Evolutionary conservation across 2,329 filamentous ascomycete genomes (phyloP), one percentile per base, ranked within the genome.

Genomic region (Ophiostoma piceae): DNA sequence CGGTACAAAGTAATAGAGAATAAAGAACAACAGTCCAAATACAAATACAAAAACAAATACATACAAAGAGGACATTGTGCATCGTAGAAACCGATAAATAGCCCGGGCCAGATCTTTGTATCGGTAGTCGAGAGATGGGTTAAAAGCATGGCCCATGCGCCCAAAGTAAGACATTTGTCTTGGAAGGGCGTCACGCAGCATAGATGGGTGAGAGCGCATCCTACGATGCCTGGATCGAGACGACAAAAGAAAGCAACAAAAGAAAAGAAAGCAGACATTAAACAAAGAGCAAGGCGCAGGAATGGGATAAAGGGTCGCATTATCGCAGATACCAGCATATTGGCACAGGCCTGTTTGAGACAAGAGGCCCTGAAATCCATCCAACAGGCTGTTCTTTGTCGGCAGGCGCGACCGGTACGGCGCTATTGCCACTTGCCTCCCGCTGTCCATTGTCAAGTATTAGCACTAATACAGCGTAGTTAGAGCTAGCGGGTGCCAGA

Each of bases 401-500:
- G 51, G 51, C 51, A 57, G 51, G 51, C 51, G 51, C 51, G 51
- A 54, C 51, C 51, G 11, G 8, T 3, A n/a, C 51, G 51, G 51
- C 51, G 51, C 51, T 57, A 57, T 57, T 57, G 51, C 51, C 22
- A 57, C 8, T 57, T 57, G 51, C 51, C 51, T 57, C 51, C 51
- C 51, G 51, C 51, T 47, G 43, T n/a, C 43, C 22, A 57, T 57
- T 29, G 51, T 57, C 11, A 29, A 57, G n/a, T 26, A 26, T 26
- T 26, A 22, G 22, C 51, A 26, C 51, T 26, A 57, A 1, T 57
- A 12, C 1, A 47, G 19, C 5, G 16, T n/a, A 35, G 35, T 8
- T 35, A 8, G n/a, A 8, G n/a, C 9, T 57, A 57, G 51, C 26
- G n/a, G 9, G n/a, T 16, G 51, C 51, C 22, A 57, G 51, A 12